phyloP scores from a whole-genome alignment of 305 asterid genomes.

The Fraxinus nigra region DNA sequence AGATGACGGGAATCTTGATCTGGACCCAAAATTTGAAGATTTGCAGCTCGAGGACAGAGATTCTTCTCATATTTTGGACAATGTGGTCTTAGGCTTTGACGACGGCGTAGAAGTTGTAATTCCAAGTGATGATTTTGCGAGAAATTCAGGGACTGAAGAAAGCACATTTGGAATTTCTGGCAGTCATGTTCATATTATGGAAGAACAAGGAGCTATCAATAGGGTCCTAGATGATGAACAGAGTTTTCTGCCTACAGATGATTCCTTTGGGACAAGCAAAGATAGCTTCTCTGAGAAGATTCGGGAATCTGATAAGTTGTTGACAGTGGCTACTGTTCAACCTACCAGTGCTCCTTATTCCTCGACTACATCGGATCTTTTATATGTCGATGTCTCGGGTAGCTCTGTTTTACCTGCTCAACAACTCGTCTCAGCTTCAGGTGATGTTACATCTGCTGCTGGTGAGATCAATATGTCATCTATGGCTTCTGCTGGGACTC shows the following conservation, averaged over 20 bases:
- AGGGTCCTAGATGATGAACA: conserved; percentile 50
- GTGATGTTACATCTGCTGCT: conserved; percentile 36
- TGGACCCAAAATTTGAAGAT: conserved; percentile 58
- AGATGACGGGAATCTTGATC: conserved; percentile 61
- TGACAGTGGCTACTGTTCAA: conserved; percentile 44
- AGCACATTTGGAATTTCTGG: conserved; percentile 45
- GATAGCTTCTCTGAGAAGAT: conserved; percentile 38
- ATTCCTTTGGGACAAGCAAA: conserved; percentile 33
- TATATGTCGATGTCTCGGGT: conserved; percentile 38
- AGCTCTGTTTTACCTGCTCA: conserved; percentile 33
- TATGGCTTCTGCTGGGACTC: conserved; percentile 44
- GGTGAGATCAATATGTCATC: conserved; percentile 41
- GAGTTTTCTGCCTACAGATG: conserved; percentile 38
- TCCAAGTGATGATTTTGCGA: conserved; percentile 76
- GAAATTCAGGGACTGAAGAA: conserved; percentile 48
- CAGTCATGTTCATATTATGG: conserved; percentile 34
- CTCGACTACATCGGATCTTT: conserved; percentile 34
- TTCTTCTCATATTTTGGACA: conserved; percentile 52
- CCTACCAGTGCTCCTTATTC: conserved; percentile 32
- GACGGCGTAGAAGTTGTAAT: conserved; percentile 91
- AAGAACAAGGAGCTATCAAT: conserved; percentile 41
- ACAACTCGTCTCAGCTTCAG: conserved; percentile 36
- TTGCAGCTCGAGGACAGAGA: conserved; percentile 57
- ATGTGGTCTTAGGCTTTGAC: conserved; percentile 85
- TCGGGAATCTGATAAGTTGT: conserved; percentile 35